These are phyloP conservation scores for Acanthamoeba healyi DNA, from an alignment of 208 protist species.

Conservation along the genomic window DNA sequence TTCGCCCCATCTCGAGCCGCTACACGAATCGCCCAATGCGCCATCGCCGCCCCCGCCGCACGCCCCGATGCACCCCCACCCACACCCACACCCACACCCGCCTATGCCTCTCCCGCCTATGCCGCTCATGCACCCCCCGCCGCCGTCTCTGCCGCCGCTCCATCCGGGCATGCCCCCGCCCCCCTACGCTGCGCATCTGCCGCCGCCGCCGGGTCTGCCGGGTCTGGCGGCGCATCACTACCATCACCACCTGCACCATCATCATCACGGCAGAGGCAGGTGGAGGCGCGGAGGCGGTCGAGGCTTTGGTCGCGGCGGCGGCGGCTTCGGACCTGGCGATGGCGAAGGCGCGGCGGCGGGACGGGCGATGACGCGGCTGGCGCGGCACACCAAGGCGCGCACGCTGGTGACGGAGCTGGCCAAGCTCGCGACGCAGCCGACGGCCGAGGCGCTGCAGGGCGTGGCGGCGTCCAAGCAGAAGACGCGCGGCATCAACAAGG, in stretches of 20 bases:
- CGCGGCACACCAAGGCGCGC: constrained; percentile 25
- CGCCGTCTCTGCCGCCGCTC: background rate
- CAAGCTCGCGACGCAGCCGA: constrained; percentile 31
- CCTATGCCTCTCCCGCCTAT: too few relatives aligned
- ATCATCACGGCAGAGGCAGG: background rate
- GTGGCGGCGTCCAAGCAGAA: constrained; percentile 22
- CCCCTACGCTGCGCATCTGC: too few relatives aligned
- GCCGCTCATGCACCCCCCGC: background rate
- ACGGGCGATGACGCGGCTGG: constrained; percentile 16
- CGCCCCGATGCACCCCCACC: too few relatives aligned
- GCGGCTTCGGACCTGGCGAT: too few relatives aligned
- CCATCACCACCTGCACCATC: background rate
- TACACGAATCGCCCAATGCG: background rate
- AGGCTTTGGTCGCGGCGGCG: background rate
- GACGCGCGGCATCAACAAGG: constrained; percentile 43
- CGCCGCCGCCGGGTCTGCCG: background rate
- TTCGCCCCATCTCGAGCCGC: background rate
- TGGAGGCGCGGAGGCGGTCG: background rate
- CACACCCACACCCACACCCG: background rate
- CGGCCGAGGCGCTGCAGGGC: constrained; percentile 19
- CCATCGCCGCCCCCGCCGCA: background rate
- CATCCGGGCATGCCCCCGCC: too few relatives aligned
- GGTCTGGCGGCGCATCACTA: background rate
- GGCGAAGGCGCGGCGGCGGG: too few relatives aligned
- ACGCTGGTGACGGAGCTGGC: constrained; percentile 51